phyloP scores from a whole-genome alignment of 192 early-diverging fungal genomes.

The Paraglomus brasilianum region DNA sequence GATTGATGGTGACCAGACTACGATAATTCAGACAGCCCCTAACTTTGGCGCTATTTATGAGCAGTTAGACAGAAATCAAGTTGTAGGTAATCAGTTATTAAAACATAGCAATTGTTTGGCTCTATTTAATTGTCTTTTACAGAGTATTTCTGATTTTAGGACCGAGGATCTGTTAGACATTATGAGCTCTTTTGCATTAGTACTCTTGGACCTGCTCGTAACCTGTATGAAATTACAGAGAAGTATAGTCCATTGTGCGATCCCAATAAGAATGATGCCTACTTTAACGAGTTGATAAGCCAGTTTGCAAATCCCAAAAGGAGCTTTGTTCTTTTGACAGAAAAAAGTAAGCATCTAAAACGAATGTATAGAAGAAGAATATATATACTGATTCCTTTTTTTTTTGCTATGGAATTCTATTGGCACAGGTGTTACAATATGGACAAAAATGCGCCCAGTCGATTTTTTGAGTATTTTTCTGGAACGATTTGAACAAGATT shows the following conservation, averaged over 20 bases:
- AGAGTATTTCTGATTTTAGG: background rate
- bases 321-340: constrained; percentile 25
- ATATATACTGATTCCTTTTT: background rate
- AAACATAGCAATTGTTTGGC: background rate
- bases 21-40: background rate
- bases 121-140: constrained; percentile 3
- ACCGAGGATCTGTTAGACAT: background rate
- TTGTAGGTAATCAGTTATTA: background rate
- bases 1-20: background rate
- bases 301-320: constrained; percentile 15
- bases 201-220: background rate
- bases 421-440: background rate
- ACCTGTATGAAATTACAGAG: constrained; percentile 20
- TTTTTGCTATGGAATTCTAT: background rate
- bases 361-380: background rate
- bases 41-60: constrained; percentile 22
- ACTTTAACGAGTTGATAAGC: constrained; percentile 27
- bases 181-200: background rate
- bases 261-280: constrained; percentile 17
- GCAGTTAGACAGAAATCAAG: constrained; percentile 5
- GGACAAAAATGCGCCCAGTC: background rate
- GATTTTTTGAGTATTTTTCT: background rate
- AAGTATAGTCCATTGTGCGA: constrained; percentile 11
- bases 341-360: background rate
- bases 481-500: background rate